phyloP scores from a whole-genome alignment of 2,329 filamentous ascomycete species.

The Cytospora piceicola region DNA sequence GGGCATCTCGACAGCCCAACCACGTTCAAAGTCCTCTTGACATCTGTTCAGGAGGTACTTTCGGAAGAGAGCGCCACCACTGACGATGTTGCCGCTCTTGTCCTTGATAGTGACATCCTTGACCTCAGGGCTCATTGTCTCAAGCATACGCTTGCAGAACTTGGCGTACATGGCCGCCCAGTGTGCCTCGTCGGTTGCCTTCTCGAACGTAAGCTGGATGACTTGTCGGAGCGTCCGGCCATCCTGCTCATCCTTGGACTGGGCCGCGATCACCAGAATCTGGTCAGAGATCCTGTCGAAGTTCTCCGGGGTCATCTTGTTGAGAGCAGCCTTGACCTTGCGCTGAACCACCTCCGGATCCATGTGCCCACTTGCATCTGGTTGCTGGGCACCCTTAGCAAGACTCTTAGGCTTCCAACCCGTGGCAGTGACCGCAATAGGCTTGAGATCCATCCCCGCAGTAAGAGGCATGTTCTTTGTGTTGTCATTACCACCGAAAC shows the following conservation, averaged over 20 bases:
- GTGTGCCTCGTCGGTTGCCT: constrained; percentile 96
- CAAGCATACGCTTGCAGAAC: constrained; percentile 96
- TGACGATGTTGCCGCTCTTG: constrained; percentile 84
- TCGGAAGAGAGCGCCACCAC: constrained; percentile 91
- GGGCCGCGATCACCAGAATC: constrained; percentile 87
- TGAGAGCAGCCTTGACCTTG: constrained; percentile 97
- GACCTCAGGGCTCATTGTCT: constrained; percentile 92
- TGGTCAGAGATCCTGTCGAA: constrained; percentile 95
- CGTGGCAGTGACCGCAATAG: constrained; percentile 69
- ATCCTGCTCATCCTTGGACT: constrained; percentile 94
- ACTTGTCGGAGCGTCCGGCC: constrained; percentile 95
- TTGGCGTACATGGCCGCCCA: constrained; percentile 99
- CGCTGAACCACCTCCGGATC: constrained; percentile 93
- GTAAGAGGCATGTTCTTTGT: constrained; percentile 89
- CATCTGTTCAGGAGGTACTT: constrained; percentile 99
- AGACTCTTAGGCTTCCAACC: constrained; percentile 91
- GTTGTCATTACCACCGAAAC: constrained; percentile 60
- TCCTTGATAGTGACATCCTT: constrained; percentile 94
- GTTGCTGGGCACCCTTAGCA: constrained; percentile 37
- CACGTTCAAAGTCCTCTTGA: constrained; percentile 97
- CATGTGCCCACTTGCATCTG: constrained; percentile 59
- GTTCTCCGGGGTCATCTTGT: constrained; percentile 99
- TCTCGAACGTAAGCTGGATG: constrained; percentile 98
- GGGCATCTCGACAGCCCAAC: constrained; percentile 90
- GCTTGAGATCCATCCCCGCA: constrained; percentile 77